Base-by-base conservation (phyloP, 2,329 filamentous ascomycete species). In the Diaporthe sp. region DNA sequence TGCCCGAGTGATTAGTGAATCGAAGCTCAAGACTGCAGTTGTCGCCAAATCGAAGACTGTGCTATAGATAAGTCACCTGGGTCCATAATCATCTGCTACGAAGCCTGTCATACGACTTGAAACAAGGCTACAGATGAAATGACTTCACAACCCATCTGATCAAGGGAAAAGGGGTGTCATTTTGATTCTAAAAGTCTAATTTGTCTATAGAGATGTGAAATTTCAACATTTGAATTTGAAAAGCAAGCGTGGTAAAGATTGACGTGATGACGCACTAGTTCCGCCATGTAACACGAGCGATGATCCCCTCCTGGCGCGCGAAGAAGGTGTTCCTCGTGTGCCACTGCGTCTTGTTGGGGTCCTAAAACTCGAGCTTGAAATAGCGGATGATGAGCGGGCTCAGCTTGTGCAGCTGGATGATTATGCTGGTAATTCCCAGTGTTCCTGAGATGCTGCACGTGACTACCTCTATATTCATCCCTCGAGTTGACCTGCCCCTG, bases 351-450 rank as follows among this genome's bases (percentile, higher is more conserved):
- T 50, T 65, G 1, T n/a, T 8, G 9, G 59, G 2, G 59, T 65
- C 59, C 59, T 39, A 65, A 35, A 65, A 65, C 1, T 47, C 59
- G 39, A 71, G 50, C 69, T 61, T 47, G 35, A 71, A 71, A 25
- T 25, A 17, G 30, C 27, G 51, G 22, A 71, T n/a, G 32, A 71
- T 47, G 32, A 47, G 39, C 27, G 69, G 69, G 27, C 51, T 44
- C 39, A 71, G 69, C 22, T 71, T 71, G 51, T 71, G 61, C 27
- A 71, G 27, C 55, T 71, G 50, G 15, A 71, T 25, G 19, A n/a
- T n/a, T n/a, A n/a, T n/a, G n/a, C n/a, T n/a, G n/a, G n/a, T n/a
- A n/a, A n/a, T n/a, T n/a, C n/a, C n/a, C n/a, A n/a, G n/a, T n/a
- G n/a, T n/a, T n/a, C n/a, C n/a, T n/a, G n/a, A n/a, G n/a, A n/a